A percentile compares a stretch with the other conserved stretches of the same genome.
Evolutionary conservation across 129 eudicot genomes (phyloP).

Genomic region (Chrysanthemum seticuspe): DNA sequence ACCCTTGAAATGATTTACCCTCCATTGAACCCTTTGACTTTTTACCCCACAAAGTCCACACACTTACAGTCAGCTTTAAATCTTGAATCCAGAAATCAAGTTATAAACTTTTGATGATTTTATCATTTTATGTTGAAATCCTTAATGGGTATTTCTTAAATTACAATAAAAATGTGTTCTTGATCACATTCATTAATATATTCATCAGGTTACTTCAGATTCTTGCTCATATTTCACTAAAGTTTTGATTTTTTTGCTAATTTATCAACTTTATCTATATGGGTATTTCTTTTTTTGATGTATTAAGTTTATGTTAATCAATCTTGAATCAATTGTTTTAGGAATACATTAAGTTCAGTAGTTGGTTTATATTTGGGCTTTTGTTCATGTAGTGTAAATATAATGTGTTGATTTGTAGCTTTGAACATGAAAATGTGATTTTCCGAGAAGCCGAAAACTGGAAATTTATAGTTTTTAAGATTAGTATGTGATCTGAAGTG

Average conservation of each 20-base stretch:
- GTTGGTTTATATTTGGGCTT: not conserved
- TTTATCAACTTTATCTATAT: not conserved
- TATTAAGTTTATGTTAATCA: not conserved
- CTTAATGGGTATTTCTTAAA: not conserved
- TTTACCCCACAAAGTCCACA: not conserved
- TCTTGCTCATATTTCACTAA: constrained; percentile 11
- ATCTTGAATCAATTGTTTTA: not conserved
- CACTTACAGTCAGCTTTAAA: not conserved
- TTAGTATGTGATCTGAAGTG: not conserved
- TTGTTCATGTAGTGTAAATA: not conserved
- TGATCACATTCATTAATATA: not conserved
- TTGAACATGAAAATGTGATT: too few relatives aligned
- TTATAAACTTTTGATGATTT: constrained; percentile 5
- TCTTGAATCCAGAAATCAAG: not conserved
- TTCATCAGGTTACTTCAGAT: constrained; percentile 9
- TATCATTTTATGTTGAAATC: not conserved
- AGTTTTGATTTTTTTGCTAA: not conserved
- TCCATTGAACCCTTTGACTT: not conserved
- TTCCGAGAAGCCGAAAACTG: not conserved
- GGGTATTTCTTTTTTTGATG: not conserved
- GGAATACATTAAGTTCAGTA: not conserved
- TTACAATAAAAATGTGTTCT: not conserved
- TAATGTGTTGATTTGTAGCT: not conserved
- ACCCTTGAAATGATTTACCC: not conserved
- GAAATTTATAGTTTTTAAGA: not conserved